Conservation (phyloP, 1,284 basidiomycete genomes). For the Leccinum laetum region DNA sequence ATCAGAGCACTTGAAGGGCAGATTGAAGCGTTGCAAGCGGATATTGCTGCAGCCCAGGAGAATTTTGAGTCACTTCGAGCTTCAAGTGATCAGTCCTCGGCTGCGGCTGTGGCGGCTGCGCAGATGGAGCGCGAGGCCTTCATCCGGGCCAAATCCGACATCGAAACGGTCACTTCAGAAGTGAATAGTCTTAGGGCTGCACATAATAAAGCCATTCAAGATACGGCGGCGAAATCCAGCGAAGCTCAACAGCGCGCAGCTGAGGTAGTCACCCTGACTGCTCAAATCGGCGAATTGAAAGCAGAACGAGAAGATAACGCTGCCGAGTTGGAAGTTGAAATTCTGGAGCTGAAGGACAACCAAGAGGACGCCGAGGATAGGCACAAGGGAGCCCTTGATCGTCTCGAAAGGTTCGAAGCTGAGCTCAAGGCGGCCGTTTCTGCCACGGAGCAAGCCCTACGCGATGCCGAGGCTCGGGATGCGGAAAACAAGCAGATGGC, state of each 20-base stretch:
- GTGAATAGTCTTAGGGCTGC: constrained; percentile 48
- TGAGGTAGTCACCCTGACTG: constrained; percentile 45
- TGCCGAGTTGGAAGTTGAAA: constrained; percentile 75
- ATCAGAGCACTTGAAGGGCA: constrained; percentile 52
- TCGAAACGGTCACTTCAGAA: constrained; percentile 58
- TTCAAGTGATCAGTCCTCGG: constrained; percentile 44
- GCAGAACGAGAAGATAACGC: constrained; percentile 74
- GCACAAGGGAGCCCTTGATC: constrained; percentile 44
- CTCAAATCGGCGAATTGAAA: constrained; percentile 57
- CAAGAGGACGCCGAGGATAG: constrained; percentile 67
- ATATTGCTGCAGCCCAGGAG: constrained; percentile 51
- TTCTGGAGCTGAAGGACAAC: constrained; percentile 74
- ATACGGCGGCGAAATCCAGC: constrained; percentile 44
- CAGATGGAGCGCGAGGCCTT: constrained; percentile 64
- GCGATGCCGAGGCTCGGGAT: constrained; percentile 54
- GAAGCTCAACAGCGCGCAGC: constrained; percentile 46
- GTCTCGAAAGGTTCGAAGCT: constrained; percentile 52
- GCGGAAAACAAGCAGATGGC: constrained; percentile 43
- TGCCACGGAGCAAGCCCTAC: constrained; percentile 49
- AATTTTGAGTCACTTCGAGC: constrained; percentile 52
- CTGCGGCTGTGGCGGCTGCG: constrained; percentile 48
- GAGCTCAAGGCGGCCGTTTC: constrained; percentile 48
- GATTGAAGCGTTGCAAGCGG: constrained; percentile 48
- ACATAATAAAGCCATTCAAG: constrained; percentile 49
- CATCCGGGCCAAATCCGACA: constrained; percentile 60